Percentiles rank a stretch among this genome's conserved stretches.
Conservation (phyloP, 306 rosid species). For the Lagenaria siceraria region DNA sequence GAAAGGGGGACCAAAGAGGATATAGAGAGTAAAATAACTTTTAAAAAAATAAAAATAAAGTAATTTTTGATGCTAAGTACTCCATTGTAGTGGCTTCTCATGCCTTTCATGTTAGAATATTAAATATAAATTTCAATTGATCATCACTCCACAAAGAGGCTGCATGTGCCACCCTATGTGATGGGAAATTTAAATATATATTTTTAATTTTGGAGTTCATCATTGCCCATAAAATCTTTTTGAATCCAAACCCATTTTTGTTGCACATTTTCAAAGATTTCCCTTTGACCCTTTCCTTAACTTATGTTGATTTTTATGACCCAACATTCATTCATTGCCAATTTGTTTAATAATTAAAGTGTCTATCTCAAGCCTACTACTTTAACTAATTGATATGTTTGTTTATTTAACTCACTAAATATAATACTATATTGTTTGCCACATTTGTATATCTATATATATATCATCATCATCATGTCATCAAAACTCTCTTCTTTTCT, state of each 20-base stretch:
- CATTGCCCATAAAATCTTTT: conserved; percentile 1
- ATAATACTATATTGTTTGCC: background rate
- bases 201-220: background rate
- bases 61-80: background rate
- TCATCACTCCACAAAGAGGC: background rate
- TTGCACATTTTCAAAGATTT: conserved; percentile 1
- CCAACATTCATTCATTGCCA: background rate
- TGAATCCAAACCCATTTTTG: conserved; percentile 4
- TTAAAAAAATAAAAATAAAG: too few relatives aligned
- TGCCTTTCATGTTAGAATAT: background rate
- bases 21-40: background rate
- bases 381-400: background rate
- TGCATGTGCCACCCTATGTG: conserved; percentile 4
- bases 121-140: background rate
- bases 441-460: too few relatives aligned
- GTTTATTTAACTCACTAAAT: background rate
- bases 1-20: background rate
- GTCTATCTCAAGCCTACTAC: background rate
- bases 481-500: background rate
- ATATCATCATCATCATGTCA: conserved; percentile 10
- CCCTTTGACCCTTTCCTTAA: conserved; percentile 7
- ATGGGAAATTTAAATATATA: background rate
- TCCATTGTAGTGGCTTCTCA: background rate
- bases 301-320: background rate
- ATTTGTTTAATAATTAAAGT: background rate